Conservation (phyloP, 306 rosid species). For the Purshia tridentata region DNA sequence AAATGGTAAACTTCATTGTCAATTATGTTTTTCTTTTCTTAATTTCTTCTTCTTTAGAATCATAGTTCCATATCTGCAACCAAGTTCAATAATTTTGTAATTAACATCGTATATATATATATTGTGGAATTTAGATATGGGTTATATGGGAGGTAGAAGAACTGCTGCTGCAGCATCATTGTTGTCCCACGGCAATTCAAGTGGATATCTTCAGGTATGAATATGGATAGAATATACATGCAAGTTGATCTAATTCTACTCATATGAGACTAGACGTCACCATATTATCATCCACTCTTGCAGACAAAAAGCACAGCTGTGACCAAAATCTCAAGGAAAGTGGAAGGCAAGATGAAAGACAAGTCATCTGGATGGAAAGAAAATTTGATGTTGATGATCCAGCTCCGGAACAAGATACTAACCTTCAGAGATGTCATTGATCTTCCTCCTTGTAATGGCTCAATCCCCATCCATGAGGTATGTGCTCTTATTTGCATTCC, state of each 20-base stretch:
- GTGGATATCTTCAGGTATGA: constrained; percentile 24
- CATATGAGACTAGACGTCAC: too few species aligned
- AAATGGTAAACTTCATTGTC: too few species aligned
- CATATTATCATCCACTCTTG: neutral
- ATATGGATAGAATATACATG: too few species aligned
- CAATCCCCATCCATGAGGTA: constrained; percentile 31
- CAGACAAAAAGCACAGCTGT: constrained; percentile 18
- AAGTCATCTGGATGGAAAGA: constrained; percentile 19
- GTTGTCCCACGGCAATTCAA: constrained; percentile 4
- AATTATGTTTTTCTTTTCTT: too few species aligned
- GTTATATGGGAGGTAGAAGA: constrained; percentile 23
- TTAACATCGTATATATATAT: too few species aligned
- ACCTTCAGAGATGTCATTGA: constrained; percentile 33
- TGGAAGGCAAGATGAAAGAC: neutral
- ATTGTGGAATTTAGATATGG: neutral
- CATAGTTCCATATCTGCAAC: too few species aligned
- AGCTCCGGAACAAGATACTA: constrained; percentile 32
- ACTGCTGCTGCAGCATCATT: constrained; percentile 1
- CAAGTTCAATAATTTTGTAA: too few species aligned
- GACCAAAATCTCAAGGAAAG: constrained; percentile 6
- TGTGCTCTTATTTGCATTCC: too few species aligned
- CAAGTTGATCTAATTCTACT: too few species aligned
- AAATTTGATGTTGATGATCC: constrained; percentile 19
- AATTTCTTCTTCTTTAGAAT: too few species aligned
- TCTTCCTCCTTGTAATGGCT: constrained; percentile 36